These are phyloP conservation scores for Xylariaceae sp. DNA, from an alignment of 2,329 filamentous ascomycete species.

Conservation along the genomic window DNA sequence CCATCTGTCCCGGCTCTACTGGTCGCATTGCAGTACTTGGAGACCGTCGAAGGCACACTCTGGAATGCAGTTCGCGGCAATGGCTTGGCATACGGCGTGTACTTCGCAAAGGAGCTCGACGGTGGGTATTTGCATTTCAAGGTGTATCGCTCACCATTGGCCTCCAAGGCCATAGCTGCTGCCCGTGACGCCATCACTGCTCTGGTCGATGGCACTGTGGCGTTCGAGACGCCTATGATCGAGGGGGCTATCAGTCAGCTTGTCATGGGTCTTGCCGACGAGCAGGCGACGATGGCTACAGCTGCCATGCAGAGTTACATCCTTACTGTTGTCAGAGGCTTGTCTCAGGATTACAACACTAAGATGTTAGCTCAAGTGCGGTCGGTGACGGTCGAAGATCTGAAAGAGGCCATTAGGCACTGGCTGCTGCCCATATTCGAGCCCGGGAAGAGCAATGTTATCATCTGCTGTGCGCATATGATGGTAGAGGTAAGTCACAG, in stretches of 20 bases:
- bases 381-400: conserved; percentile 66
- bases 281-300: conserved; percentile 75
- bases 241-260: conserved; percentile 88
- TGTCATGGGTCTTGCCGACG: conserved; percentile 77
- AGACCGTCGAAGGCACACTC: conserved; percentile 86
- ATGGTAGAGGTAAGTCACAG: conserved; percentile 66
- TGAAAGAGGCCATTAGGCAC: conserved; percentile 65
- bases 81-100: conserved; percentile 84
- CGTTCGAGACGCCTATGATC: conserved; percentile 73
- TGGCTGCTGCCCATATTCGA: conserved; percentile 75
- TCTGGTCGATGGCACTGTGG: conserved; percentile 62
- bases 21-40: conserved; percentile 85
- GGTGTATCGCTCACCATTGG: conserved; percentile 85
- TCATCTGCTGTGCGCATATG: conserved; percentile 79
- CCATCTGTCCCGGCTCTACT: conserved; percentile 74
- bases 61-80: conserved; percentile 92
- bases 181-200: conserved; percentile 67
- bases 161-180: conserved; percentile 75
- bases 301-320: conserved; percentile 82
- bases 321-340: conserved; percentile 66
- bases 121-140: conserved; percentile 75
- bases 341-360: conserved; percentile 71
- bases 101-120: conserved; percentile 70
- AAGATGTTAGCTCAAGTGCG: conserved; percentile 70
- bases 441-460: conserved; percentile 71